phyloP scores from a whole-genome alignment of 257 asterid species.

The Solanum habrochaites region DNA sequence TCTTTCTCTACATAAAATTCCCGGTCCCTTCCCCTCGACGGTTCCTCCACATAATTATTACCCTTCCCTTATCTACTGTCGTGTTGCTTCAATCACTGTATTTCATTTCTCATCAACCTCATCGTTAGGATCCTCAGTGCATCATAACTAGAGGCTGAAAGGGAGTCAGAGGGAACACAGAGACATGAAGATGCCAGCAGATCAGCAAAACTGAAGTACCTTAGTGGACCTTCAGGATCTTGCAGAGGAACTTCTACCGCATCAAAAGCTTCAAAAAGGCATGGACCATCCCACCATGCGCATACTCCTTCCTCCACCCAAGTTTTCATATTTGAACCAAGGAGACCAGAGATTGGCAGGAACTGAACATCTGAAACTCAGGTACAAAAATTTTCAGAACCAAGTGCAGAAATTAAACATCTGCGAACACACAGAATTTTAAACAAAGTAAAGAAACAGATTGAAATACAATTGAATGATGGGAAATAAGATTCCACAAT shows the following conservation, averaged over 20 bases:
- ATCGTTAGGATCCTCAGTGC: too few species aligned
- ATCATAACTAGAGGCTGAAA: background rate
- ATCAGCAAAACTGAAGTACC: slow-evolving; percentile 25
- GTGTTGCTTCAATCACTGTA: too few species aligned
- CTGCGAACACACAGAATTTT: background rate
- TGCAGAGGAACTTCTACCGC: slow-evolving; percentile 61
- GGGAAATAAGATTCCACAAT: background rate
- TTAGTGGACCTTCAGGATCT: slow-evolving; percentile 88
- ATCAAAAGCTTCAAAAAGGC: slow-evolving; percentile 93
- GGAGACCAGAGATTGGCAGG: slow-evolving; percentile 88
- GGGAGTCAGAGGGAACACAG: background rate
- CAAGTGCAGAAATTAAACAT: background rate
- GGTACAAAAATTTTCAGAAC: background rate
- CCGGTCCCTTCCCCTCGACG: too few species aligned
- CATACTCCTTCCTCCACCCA: slow-evolving; percentile 49
- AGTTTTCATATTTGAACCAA: slow-evolving; percentile 68
- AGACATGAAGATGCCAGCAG: background rate
- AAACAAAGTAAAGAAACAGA: background rate
- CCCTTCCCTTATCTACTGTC: too few species aligned
- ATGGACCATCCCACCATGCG: slow-evolving; percentile 84
- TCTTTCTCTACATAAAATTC: too few species aligned
- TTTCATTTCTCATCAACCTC: too few species aligned
- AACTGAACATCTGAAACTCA: slow-evolving; percentile 66
- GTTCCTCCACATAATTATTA: too few species aligned
- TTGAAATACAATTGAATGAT: background rate